Conservation (phyloP, 2,329 filamentous ascomycete genomes). For the Dothideomycetes sp. region DNA sequence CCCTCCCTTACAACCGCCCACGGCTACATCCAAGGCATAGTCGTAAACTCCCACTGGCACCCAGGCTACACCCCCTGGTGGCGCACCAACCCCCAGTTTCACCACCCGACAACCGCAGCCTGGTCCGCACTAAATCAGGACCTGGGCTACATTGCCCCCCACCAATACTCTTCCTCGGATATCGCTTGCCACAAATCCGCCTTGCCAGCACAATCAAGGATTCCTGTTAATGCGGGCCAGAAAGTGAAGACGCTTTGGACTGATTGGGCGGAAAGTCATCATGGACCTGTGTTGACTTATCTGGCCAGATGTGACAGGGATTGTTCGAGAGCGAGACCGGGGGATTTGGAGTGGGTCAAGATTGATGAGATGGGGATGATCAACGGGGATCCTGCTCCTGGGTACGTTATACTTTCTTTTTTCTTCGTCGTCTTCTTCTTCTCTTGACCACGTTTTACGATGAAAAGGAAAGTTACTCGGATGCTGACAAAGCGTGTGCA, state of each 20-base stretch:
- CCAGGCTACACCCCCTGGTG: conserved; percentile 34
- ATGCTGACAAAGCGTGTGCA: too few species aligned
- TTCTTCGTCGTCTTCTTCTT: too few species aligned
- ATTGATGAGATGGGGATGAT: conserved; percentile 49
- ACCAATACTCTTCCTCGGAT: conserved; percentile 18
- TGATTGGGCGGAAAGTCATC: conserved; percentile 54
- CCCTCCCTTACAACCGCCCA: conserved; percentile 37
- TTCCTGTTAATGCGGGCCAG: conserved; percentile 51
- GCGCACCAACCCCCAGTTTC: conserved; percentile 27
- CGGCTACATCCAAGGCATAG: conserved; percentile 37
- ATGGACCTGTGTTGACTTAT: conserved; percentile 56
- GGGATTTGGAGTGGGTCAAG: conserved; percentile 52
- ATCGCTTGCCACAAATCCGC: conserved; percentile 43
- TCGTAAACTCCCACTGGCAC: conserved; percentile 40
- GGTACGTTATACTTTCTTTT: too few species aligned
- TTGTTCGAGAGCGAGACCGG: conserved; percentile 46
- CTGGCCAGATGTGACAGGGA: conserved; percentile 50
- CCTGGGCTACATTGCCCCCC: conserved; percentile 22
- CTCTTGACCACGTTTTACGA: not conserved
- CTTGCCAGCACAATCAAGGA: conserved; percentile 41
- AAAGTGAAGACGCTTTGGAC: conserved; percentile 54
- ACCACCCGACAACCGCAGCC: conserved; percentile 36
- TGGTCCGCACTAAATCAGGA: conserved; percentile 43
- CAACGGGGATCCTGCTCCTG: conserved; percentile 32
- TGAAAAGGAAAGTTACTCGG: not conserved